phyloP scores from a whole-genome alignment of 176 grass and related monocot genomes.

The Oryza brachyantha region DNA sequence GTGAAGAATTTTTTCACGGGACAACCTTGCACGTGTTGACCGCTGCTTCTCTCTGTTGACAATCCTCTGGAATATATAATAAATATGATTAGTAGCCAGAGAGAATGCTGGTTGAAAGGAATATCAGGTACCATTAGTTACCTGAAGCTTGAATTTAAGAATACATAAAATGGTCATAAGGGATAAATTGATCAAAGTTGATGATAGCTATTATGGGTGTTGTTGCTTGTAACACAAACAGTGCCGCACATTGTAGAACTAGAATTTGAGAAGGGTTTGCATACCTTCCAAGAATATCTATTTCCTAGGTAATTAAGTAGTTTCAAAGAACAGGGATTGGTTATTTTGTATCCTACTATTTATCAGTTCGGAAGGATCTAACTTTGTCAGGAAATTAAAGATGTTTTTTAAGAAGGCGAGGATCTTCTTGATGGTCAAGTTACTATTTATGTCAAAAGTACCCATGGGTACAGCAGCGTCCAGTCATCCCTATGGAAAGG shows the following conservation, averaged over 20 bases:
- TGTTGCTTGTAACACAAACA: not conserved
- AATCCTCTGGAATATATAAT: conserved; percentile 48
- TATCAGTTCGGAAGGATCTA: not conserved
- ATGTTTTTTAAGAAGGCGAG: not conserved
- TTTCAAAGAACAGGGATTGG: not conserved
- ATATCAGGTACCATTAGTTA: not conserved
- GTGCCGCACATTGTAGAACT: not conserved
- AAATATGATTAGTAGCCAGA: conserved; percentile 12
- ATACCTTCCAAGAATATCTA: not conserved
- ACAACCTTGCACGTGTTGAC: conserved; percentile 43
- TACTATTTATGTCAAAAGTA: not conserved
- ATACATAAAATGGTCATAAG: not conserved
- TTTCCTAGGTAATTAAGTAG: not conserved
- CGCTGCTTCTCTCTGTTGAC: conserved; percentile 55
- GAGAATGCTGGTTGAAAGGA: not conserved
- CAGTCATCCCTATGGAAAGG: not conserved
- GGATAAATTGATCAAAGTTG: not conserved
- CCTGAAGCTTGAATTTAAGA: not conserved
- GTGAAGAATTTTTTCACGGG: conserved; percentile 62
- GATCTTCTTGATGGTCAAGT: not conserved
- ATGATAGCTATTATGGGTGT: not conserved
- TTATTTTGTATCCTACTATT: not conserved
- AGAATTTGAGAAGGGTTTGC: not conserved
- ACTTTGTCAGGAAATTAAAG: not conserved
- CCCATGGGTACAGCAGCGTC: not conserved